Evolutionary conservation across 2,329 filamentous ascomycete genomes (phyloP).

Genomic region (Phyllosticta paracitricarpa): DNA sequence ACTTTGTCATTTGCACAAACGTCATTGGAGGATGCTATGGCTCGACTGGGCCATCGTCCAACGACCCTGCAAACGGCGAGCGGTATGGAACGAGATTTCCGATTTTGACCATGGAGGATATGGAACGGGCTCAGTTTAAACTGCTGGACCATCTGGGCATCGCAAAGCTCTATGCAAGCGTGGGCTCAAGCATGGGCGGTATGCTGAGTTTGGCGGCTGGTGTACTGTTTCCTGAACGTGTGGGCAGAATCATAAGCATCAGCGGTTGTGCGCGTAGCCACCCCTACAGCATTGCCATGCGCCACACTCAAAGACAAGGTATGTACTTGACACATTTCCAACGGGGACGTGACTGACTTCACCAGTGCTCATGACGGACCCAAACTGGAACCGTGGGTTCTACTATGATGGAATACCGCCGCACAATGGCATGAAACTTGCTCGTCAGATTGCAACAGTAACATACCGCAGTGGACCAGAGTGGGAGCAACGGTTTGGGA

Average conservation of each 20-base stretch:
- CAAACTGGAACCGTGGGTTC: conserved; percentile 90
- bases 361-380: conserved; percentile 91
- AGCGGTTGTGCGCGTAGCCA: conserved; percentile 90
- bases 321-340: conserved; percentile 9
- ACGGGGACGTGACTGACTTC: conserved; percentile 1
- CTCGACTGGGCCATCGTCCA: conserved; percentile 79
- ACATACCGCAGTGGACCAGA: conserved; percentile 95
- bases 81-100: conserved; percentile 91
- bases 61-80: conserved; percentile 80
- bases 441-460: conserved; percentile 92
- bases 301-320: conserved; percentile 85
- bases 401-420: conserved; percentile 78
- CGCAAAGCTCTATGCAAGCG: conserved; percentile 73
- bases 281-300: conserved; percentile 97
- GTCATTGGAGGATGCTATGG: conserved; percentile 94
- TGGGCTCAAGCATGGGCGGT: conserved; percentile 94
- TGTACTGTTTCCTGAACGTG: conserved; percentile 69
- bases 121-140: conserved; percentile 92
- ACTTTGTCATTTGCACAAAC: conserved; percentile 92
- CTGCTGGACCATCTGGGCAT: conserved; percentile 74
- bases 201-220: conserved; percentile 93
- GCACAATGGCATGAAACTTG: conserved; percentile 95
- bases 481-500: conserved; percentile 91
- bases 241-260: conserved; percentile 76
- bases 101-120: conserved; percentile 90